These are phyloP conservation scores for Populus nigra DNA, from an alignment of 345 rosid genomes.

Conservation along the genomic window DNA sequence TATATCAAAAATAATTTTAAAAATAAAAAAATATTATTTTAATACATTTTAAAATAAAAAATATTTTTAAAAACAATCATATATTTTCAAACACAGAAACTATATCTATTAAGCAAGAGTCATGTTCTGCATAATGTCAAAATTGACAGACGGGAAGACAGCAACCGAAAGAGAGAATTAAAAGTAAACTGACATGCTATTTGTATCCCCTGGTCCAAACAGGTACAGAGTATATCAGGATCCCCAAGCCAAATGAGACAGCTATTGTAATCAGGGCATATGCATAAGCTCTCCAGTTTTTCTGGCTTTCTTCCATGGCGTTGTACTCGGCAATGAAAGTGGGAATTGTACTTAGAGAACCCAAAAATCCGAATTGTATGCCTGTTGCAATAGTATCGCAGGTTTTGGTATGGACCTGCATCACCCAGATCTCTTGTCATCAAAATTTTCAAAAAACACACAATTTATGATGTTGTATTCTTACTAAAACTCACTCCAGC, in stretches of 20 bases:
- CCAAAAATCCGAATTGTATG: slow-evolving; percentile 74
- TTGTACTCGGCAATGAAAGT: slow-evolving; percentile 88
- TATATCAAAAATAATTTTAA: too few relatives aligned
- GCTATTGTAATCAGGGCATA: slow-evolving; percentile 50
- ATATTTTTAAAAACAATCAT: too few relatives aligned
- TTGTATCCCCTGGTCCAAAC: slow-evolving; percentile 46
- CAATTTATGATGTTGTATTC: not conserved
- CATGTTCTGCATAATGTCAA: not conserved
- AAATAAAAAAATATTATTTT: too few relatives aligned
- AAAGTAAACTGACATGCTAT: not conserved
- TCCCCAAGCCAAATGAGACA: slow-evolving; percentile 52
- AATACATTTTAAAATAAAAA: too few relatives aligned
- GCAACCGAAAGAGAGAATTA: not conserved
- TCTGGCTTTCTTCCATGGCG: slow-evolving; percentile 68
- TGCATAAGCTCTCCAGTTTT: slow-evolving; percentile 72
- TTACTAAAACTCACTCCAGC: not conserved
- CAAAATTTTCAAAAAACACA: not conserved
- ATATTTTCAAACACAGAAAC: accelerated
- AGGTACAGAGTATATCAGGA: slow-evolving; percentile 54
- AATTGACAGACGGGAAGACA: not conserved
- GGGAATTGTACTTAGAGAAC: slow-evolving; percentile 86
- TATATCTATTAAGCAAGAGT: not conserved
- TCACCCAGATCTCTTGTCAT: not conserved
- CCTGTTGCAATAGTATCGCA: slow-evolving; percentile 51
- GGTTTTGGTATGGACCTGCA: slow-evolving; percentile 53